A percentile compares a stretch with the other conserved stretches of the same genome.
Evolutionary conservation across 2,329 filamentous ascomycete genomes (phyloP).

Genomic region (Verticillium tricorpus): DNA sequence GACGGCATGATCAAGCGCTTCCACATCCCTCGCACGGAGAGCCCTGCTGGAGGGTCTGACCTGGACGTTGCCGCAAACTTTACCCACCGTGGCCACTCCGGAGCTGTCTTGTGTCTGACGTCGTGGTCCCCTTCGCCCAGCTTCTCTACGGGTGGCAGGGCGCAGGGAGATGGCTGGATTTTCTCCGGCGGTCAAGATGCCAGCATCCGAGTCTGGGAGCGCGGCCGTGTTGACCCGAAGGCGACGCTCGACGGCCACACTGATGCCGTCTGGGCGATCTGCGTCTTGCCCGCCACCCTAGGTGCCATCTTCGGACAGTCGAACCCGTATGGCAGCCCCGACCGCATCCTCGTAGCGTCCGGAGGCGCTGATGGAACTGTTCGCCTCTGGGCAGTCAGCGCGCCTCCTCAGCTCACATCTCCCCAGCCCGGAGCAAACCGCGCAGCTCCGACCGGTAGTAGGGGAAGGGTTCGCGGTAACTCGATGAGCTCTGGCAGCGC

Average conservation of each 20-base stretch:
- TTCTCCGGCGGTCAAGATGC: constrained; percentile 96
- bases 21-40: constrained; percentile 73
- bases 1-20: constrained; percentile 96
- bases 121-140: constrained; percentile 84
- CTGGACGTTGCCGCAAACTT: constrained; percentile 91
- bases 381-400: constrained; percentile 90
- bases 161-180: constrained; percentile 92
- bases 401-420: constrained; percentile 79
- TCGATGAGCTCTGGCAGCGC: constrained; percentile 93
- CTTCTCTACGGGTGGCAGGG: constrained; percentile 83
- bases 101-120: constrained; percentile 79
- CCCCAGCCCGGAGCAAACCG: constrained; percentile 63
- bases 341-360: constrained; percentile 85
- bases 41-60: constrained; percentile 53
- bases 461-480: constrained; percentile 79
- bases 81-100: constrained; percentile 90
- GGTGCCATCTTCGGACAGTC: constrained; percentile 75
- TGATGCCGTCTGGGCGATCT: constrained; percentile 93
- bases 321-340: constrained; percentile 71
- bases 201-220: constrained; percentile 91
- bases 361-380: constrained; percentile 88
- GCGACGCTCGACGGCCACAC: constrained; percentile 91
- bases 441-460: constrained; percentile 51
- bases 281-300: constrained; percentile 80
- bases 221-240: constrained; percentile 90